Percentiles rank a stretch among this genome's conserved stretches.
Conservation (phyloP, 179 eudicot species). For the Silene coronaria region DNA sequence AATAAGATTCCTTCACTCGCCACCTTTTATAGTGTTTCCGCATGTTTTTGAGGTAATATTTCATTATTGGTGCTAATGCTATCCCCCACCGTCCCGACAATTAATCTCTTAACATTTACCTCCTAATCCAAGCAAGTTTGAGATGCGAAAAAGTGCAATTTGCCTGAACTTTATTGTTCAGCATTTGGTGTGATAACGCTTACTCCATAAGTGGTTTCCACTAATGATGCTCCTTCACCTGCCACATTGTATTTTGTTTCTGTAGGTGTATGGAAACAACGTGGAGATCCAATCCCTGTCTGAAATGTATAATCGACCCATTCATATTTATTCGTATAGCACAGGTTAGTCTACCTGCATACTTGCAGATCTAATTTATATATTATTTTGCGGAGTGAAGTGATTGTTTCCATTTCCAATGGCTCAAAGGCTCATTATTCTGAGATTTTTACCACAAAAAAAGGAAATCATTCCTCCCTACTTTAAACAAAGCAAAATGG, state of each 20-base stretch:
- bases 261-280: conserved; percentile 95
- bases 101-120: too few relatives aligned
- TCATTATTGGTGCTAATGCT: too few relatives aligned
- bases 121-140: background rate
- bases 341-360: conserved; percentile 43
- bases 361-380: background rate
- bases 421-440: background rate
- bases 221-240: background rate
- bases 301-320: conserved; percentile 97
- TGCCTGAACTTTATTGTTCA: background rate
- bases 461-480: too few relatives aligned
- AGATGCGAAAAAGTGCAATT: background rate
- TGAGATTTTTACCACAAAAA: background rate
- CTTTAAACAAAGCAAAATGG: too few relatives aligned
- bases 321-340: conserved; percentile 90
- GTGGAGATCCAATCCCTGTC: conserved; percentile 89
- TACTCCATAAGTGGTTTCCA: background rate
- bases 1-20: background rate
- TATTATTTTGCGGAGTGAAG: background rate
- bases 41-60: background rate
- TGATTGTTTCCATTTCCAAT: background rate
- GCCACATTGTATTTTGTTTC: background rate
- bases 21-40: background rate
- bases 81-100: background rate
- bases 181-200: background rate